phyloP scores from a whole-genome alignment of 2,329 filamentous ascomycete species.

The Colletotrichum sp. region DNA sequence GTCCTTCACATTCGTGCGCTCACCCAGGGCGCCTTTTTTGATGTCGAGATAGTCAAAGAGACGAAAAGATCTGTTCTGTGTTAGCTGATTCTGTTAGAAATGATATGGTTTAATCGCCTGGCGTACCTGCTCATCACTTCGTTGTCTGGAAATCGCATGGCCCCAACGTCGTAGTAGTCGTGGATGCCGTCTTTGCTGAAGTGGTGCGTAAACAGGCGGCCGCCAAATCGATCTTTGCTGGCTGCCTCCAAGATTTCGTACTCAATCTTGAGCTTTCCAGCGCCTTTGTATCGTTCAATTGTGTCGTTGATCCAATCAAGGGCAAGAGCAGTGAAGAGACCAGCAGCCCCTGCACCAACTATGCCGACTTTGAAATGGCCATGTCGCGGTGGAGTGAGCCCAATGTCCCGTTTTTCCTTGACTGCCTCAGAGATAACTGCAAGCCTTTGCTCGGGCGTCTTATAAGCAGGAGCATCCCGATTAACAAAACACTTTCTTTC shows the following conservation, averaged over 20 bases:
- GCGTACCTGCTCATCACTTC: conserved; percentile 27
- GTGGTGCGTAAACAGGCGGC: conserved; percentile 37
- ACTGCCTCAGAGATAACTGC: too few relatives aligned
- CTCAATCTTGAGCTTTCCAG: conserved; percentile 33
- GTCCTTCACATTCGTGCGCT: background rate
- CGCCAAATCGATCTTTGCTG: conserved; percentile 31
- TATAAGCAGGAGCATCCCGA: too few relatives aligned
- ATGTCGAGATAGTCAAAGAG: background rate
- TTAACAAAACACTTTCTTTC: too few relatives aligned
- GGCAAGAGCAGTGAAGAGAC: conserved; percentile 38
- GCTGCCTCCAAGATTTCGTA: conserved; percentile 38
- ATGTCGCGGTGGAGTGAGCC: background rate
- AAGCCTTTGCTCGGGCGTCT: too few relatives aligned
- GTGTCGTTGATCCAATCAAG: conserved; percentile 31
- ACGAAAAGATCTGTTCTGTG: background rate
- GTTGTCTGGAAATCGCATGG: conserved; percentile 43
- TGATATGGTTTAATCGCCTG: too few relatives aligned
- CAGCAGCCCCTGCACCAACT: conserved; percentile 39
- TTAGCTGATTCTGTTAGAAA: too few relatives aligned
- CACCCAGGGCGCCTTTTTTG: background rate
- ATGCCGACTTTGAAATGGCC: conserved; percentile 30
- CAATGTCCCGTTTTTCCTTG: too few relatives aligned
- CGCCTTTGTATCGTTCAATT: conserved; percentile 21
- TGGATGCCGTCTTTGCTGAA: conserved; percentile 30
- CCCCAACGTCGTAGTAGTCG: conserved; percentile 46